phyloP scores from a whole-genome alignment of 768 basidiomycete species.

The Termitomyces sp. region DNA sequence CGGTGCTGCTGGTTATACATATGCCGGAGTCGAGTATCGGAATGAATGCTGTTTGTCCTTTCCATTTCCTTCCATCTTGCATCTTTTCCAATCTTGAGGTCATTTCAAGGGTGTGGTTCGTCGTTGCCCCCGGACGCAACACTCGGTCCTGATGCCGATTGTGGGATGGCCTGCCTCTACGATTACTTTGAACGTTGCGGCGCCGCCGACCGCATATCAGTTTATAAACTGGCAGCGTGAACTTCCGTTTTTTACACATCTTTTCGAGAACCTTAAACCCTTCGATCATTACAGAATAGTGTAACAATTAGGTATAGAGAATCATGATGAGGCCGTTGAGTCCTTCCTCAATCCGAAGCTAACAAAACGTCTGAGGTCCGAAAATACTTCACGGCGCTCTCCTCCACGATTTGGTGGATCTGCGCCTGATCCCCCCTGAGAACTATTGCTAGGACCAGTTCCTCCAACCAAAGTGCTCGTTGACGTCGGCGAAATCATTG shows the following conservation, averaged over 20 bases:
- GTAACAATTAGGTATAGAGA: background rate
- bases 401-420: constrained; percentile 37
- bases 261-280: background rate
- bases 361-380: constrained; percentile 84
- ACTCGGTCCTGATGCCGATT: constrained; percentile 12
- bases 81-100: background rate
- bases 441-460: background rate
- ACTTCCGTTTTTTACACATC: background rate
- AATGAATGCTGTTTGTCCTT: constrained; percentile 11
- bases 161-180: constrained; percentile 15
- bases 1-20: constrained; percentile 3
- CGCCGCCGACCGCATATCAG: constrained; percentile 12
- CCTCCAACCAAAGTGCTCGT: constrained; percentile 52
- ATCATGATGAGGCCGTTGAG: constrained; percentile 28
- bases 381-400: constrained; percentile 77
- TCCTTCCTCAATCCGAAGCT: constrained; percentile 86
- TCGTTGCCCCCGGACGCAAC: background rate
- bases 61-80: background rate
- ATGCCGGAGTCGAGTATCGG: constrained; percentile 9
- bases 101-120: constrained; percentile 13
- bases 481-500: constrained; percentile 58
- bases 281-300: background rate
- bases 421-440: constrained; percentile 43
- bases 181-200: constrained; percentile 14
- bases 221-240: constrained; percentile 9